Evolutionary conservation across 108 stramenopile species (phyloP).

Genomic region (Skeletonema marinoi): DNA sequence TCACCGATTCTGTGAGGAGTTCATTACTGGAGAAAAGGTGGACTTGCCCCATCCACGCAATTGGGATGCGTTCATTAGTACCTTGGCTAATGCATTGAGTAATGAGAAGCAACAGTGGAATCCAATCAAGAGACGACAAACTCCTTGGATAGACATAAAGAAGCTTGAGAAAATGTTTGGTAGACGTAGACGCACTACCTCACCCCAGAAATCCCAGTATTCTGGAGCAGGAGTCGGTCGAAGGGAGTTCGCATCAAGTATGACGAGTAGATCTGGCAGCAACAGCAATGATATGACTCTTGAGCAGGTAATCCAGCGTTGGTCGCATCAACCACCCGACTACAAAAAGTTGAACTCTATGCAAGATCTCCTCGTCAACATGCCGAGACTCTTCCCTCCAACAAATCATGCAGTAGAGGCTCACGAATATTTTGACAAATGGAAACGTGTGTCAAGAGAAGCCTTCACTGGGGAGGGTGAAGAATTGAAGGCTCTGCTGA

Average conservation of each 20-base stretch:
- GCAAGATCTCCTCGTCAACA: constrained; percentile 24
- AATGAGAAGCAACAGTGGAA: constrained; percentile 46
- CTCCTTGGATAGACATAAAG: constrained; percentile 27
- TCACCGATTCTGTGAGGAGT: constrained; percentile 53
- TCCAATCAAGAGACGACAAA: constrained; percentile 37
- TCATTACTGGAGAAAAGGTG: constrained; percentile 55
- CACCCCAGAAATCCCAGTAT: background rate
- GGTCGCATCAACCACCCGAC: constrained; percentile 34
- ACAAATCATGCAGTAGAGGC: constrained; percentile 13
- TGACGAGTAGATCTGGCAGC: background rate
- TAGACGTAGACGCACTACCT: background rate
- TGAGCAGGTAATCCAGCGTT: constrained; percentile 19
- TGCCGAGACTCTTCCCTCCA: constrained; percentile 37
- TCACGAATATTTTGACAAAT: constrained; percentile 57
- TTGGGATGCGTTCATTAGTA: constrained; percentile 2
- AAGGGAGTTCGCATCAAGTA: constrained; percentile 7
- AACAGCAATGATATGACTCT: background rate
- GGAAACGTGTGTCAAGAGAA: constrained; percentile 39
- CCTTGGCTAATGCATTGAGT: background rate
- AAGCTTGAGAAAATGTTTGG: background rate
- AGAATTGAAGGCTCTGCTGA: constrained; percentile 37
- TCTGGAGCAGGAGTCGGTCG: background rate
- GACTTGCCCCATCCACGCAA: constrained; percentile 40
- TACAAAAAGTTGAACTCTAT: constrained; percentile 21
- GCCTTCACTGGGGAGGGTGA: constrained; percentile 30